phyloP scores from a whole-genome alignment of 176 grass and related monocot genomes.

The Triticum timopheevii region DNA sequence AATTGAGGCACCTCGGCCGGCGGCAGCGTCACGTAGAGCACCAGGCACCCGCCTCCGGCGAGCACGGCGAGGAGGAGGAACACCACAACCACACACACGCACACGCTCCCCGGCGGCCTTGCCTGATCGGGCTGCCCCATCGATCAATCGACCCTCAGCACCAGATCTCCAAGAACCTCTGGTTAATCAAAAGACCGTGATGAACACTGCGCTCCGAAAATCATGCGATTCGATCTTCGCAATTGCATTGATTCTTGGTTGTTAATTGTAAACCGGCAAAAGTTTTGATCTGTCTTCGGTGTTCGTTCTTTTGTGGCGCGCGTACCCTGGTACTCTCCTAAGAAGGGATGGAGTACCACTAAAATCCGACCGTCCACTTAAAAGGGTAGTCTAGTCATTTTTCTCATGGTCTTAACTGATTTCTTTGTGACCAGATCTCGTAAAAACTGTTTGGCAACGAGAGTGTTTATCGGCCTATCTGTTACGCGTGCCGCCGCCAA shows the following conservation, averaged over 20 bases:
- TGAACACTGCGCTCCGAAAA: not conserved
- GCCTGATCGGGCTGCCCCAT: conserved; percentile 28
- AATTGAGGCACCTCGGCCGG: conserved; percentile 26
- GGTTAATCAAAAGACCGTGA: not conserved
- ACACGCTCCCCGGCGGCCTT: conserved; percentile 31
- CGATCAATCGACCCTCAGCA: not conserved
- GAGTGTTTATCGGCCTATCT: too few relatives aligned
- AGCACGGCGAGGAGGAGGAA: conserved; percentile 38
- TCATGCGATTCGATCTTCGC: conserved; percentile 2
- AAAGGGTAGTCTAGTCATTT: too few relatives aligned
- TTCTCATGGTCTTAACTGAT: too few relatives aligned
- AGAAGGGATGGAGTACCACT: too few relatives aligned
- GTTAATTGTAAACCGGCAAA: not conserved
- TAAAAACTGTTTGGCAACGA: too few relatives aligned
- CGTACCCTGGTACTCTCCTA: not conserved
- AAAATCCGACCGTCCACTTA: too few relatives aligned
- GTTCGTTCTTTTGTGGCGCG: conserved; percentile 18
- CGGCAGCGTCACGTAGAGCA: conserved; percentile 44
- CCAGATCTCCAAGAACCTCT: not conserved
- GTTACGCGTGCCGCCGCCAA: too few relatives aligned
- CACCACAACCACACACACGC: conserved; percentile 44
- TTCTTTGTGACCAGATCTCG: too few relatives aligned
- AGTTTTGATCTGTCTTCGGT: conserved; percentile 26
- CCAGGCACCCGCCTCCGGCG: conserved; percentile 46
- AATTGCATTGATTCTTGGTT: not conserved